Base-by-base conservation (phyloP, 192 early-diverging fungal genomes). In the Coemansia sp. region DNA sequence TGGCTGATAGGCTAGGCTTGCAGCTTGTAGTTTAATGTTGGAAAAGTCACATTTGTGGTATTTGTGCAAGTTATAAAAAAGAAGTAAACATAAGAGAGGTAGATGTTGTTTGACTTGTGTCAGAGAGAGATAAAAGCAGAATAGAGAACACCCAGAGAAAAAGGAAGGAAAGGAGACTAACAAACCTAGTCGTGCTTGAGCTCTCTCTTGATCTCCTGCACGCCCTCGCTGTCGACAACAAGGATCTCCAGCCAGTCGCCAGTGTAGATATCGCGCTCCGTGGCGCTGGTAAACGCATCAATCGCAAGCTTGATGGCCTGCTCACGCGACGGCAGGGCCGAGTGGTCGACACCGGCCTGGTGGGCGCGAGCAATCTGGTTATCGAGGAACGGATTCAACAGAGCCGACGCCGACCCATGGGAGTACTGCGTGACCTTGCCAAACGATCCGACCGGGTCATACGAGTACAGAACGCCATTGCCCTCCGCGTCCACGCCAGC, bases 251-350 rank as follows among this genome's bases (percentile, higher is more conserved):
- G 84, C 75, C 85, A 89, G 81, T 99, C 98, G 68, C 98, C 98
- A 19, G 98, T 99, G 80, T 98, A 91, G 58, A 98, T 99, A 77
- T 99, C 96, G 63, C 98, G 93, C 86, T 99, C 98, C 3, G 98
- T 92, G 16, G 96, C 96, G 37, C 91, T 89, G 5, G 92, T 95
- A 75, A 99, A 99, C 9, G 95, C 92, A 72, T 99, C 98, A 74
- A 96, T 97, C 42, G 91, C 88, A 57, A 99, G 87, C 44, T 88
- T 79, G 26, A 91, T 56, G 7, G 90, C 95, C 66, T 86, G 65
- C 10, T 70, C 74, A 44, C 69, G 68, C 15, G 61, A 43, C 5
- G 76, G 57, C 19, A 63, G 21, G 5, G 61, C 50, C 0, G 49
- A 21, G 4, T 54, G 52, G 32, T 79, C 74, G 5, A 68, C 72